Conservation (phyloP, 2,329 filamentous ascomycete species). For the Zalaria obscura region DNA sequence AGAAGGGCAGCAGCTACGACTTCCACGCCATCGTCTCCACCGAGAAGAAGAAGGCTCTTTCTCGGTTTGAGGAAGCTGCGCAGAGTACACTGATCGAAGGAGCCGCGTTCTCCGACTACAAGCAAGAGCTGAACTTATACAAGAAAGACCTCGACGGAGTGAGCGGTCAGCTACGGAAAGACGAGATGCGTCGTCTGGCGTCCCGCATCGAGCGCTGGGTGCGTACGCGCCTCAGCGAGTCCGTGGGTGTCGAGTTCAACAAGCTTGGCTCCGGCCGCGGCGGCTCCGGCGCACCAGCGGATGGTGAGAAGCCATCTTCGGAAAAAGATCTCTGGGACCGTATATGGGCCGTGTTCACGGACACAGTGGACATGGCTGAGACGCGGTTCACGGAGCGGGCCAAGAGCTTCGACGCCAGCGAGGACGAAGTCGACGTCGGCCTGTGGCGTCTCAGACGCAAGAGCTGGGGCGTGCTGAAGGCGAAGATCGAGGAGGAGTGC, state of each 20-base stretch:
- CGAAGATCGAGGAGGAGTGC: slow-evolving; percentile 91
- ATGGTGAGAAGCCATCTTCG: slow-evolving; percentile 53
- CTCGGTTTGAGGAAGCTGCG: slow-evolving; percentile 63
- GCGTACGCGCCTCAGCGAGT: slow-evolving; percentile 71
- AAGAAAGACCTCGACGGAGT: slow-evolving; percentile 86
- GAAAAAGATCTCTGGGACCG: slow-evolving; percentile 94
- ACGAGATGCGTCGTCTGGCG: slow-evolving; percentile 89
- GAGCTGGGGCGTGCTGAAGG: slow-evolving; percentile 80
- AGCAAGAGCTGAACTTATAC: slow-evolving; percentile 64
- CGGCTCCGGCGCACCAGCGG: slow-evolving; percentile 66
- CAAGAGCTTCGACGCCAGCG: slow-evolving; percentile 82
- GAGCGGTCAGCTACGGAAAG: slow-evolving; percentile 69
- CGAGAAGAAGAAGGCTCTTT: slow-evolving; percentile 64
- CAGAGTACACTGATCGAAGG: slow-evolving; percentile 61
- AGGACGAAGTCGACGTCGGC: slow-evolving; percentile 82
- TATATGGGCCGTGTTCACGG: slow-evolving; percentile 76
- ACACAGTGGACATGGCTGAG: slow-evolving; percentile 75
- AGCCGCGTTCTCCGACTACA: slow-evolving; percentile 79
- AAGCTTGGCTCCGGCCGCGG: slow-evolving; percentile 80
- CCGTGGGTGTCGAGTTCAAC: slow-evolving; percentile 87
- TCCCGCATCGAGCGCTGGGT: slow-evolving; percentile 91
- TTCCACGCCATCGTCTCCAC: slow-evolving; percentile 85
- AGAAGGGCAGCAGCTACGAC: slow-evolving; percentile 79
- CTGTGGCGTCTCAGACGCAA: slow-evolving; percentile 87
- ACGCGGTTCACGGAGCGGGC: slow-evolving; percentile 74